These are phyloP conservation scores for Laetiporus sulphureus DNA, from an alignment of 1,284 basidiomycete species.

Conservation along the genomic window DNA sequence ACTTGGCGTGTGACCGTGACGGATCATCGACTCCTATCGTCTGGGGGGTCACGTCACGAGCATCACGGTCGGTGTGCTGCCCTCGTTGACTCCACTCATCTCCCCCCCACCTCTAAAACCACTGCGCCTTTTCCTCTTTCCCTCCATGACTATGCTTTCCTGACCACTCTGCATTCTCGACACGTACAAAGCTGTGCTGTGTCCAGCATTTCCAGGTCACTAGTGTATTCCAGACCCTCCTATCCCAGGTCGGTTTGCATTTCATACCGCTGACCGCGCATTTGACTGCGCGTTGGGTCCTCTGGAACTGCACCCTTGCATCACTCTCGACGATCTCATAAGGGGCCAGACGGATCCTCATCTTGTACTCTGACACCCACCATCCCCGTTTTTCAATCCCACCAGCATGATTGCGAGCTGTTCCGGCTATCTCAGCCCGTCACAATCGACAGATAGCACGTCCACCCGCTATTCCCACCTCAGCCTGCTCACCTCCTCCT, in stretches of 20 bases:
- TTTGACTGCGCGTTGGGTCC: neutral
- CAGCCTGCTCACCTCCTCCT: slow-evolving; percentile 21
- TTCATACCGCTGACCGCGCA: too few relatives aligned
- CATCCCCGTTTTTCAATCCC: neutral
- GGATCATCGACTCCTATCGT: too few relatives aligned
- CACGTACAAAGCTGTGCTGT: neutral
- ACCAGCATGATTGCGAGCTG: slow-evolving; percentile 23
- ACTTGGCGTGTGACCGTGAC: too few relatives aligned
- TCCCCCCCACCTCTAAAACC: neutral
- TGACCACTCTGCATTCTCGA: neutral
- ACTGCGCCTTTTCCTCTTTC: neutral
- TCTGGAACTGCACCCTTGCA: neutral
- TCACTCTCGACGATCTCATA: neutral
- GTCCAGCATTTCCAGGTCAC: neutral
- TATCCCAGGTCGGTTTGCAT: too few relatives aligned
- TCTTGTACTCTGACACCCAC: neutral
- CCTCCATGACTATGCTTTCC: neutral
- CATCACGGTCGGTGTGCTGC: too few relatives aligned
- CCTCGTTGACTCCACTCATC: neutral
- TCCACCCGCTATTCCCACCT: slow-evolving; percentile 23
- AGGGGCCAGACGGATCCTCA: neutral
- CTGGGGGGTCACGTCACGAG: too few relatives aligned
- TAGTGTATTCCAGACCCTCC: neutral
- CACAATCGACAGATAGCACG: slow-evolving; percentile 18
- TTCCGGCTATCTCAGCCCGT: slow-evolving; percentile 19